Evolutionary conservation across 371 early-diverging fungal species (phyloP), one percentile per base, ranked within the genome.

Genomic region (Catenaria anguillulae): DNA sequence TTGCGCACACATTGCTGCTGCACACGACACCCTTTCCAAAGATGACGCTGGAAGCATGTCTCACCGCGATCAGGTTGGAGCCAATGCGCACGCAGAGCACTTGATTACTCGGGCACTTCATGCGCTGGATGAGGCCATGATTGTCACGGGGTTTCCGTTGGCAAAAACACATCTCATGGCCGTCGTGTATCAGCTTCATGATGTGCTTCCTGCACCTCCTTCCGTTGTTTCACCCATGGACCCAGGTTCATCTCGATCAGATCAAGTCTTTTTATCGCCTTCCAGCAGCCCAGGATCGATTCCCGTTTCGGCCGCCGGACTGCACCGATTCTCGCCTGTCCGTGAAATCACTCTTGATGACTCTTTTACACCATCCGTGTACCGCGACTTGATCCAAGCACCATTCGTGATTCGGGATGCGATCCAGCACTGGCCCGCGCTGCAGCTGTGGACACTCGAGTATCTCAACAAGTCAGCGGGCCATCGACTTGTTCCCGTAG

Each of bases 401-500:
- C 72, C 72, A 13, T 62, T 72, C 52, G 60, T 76, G 21, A 67
- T 70, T 13, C 60, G 66, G 40, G 62, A 77, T 2, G 72, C 77
- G 0, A 70, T 85, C 15, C 75, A 76, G 0, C 75, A 82, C 61
- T 90, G 91, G 90, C 90, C 89, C 2, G 88, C 88, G 8, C 71
- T 78, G 35, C 65, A 72, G 0, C 67, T 70, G 13, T 90, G 90
- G 92, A 54, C 66, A 50, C 61, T 81, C 12, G 76, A 74, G 1
- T 84, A 86, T 63, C 63, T 92, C 12, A 65, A 69, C 15, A 31
- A 65, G 23, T 65, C 72, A 0, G 75, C 86, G 6, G 93, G 87
- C 10, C 73, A 85, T 62, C 84, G 92, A 0, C 68, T 84, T 15
- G 91, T 95, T 0, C 93, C 96, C 0, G 81, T 95, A 2, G 96